Evolutionary conservation across 176 grass and related monocot species (phyloP), one percentile per base, ranked within the genome.

Genomic region (Saccharum spontaneum): DNA sequence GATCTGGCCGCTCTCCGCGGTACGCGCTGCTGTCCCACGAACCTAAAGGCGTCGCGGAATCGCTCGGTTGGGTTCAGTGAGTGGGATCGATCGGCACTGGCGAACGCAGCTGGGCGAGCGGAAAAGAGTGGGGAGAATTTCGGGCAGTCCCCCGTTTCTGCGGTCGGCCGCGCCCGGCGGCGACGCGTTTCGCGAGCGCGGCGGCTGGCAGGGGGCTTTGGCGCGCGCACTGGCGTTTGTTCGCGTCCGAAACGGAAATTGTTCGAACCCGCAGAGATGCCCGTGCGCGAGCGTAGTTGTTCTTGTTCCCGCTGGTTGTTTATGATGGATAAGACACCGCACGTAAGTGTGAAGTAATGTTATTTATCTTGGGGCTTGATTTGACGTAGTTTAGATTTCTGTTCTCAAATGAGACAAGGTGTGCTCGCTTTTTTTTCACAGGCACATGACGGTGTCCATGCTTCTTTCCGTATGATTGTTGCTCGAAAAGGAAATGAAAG

Each of bases 131-230:
- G 13, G 7, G 30, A 15, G 54, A 62, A 79, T 55, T 17, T 31
- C 16, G 0, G 11, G 30, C 26, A 28, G 61, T 11, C 26, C 41
- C 61, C 49, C 34, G 50, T 24, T 78, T 86, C 13, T 73, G 79
- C 76, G 88, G 83, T 30, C 63, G 31, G 22, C 40, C 83, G 88
- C 78, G 65, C 71, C 88, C 88, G 88, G 64, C 78, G 83, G 78
- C 39, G 62, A 8, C 77, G 87, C 48, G 69, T 64, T 18, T 0
- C 59, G 31, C 57, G 34, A 9, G 59, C 7, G 63, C 64, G 75
- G 37, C 38, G 75, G 50, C 52, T 49, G 50, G 17, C 69, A 78
- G 43, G 40, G 40, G n/a, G 15, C 46, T 59, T 77, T 78, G 74
- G 37, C 18, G 4, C 15, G 76, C 67, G 68, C 84, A 86, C 88